Base-by-base conservation (phyloP, 2,329 filamentous ascomycete genomes). In the Verticillium nonalfalfae region DNA sequence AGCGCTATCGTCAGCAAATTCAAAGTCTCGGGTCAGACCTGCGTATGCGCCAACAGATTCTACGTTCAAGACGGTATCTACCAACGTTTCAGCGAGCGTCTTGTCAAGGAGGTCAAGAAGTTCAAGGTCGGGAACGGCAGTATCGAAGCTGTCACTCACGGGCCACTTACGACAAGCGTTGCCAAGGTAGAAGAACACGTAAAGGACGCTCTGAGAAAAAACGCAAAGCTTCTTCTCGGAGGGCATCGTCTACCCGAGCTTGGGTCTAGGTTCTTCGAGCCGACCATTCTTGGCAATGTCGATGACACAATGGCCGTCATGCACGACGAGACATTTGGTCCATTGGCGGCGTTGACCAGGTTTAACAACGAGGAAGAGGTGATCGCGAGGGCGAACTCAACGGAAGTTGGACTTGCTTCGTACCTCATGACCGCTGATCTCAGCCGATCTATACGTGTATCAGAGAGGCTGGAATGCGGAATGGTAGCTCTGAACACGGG, bases 11-110 rank as follows among this genome's bases (percentile, higher is more conserved):
- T 87, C 21, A 93, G 86, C 70, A 98, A 98, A 75, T 98, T 97
- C 85, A 90, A 94, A 59, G 91, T 89, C 38, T 96, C 91, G 0
- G 94, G 94, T 40, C 94, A 98, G 80, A 97, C 94, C 0, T 98
- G 94, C 74, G 93, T 98, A 18, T 93, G 90, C 70, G 90, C 90
- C 33, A 95, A 96, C 78, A 83, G 91, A 31, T 85, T 96, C 66
- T 93, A 90, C 73, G 84, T 95, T 5, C 91, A 96, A 73, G 80
- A 81, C 34, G 88, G 86, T 61, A 85, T 95, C 72, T 93, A 95
- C 76, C 89, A 93, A 68, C 78, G 82, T 38, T 95, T 95, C 67
- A 83, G 85, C 6, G 68, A 79, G 58, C 78, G 76, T n/a, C 79
- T 88, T 62, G 78, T 79, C 2, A 81, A 79, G 61, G 85, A 84